A percentile compares a stretch with the other conserved stretches of the same genome.
These are phyloP conservation scores for Zopfochytrium polystomum DNA, from an alignment of 371 early-diverging fungal species.

Conservation along the genomic window DNA sequence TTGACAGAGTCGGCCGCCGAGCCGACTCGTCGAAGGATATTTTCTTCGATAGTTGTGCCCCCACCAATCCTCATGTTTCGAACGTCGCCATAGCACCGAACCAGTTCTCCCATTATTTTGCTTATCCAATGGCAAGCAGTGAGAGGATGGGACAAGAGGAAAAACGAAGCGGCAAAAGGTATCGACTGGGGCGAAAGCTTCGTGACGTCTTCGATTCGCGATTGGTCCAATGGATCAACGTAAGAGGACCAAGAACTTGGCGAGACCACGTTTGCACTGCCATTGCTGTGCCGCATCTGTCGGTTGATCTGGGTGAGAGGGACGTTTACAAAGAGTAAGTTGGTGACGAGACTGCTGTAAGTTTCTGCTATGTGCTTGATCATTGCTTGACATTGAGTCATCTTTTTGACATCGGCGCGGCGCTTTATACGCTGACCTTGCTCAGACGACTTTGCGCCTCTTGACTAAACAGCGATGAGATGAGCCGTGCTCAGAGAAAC, in stretches of 20 bases:
- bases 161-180: constrained; percentile 2
- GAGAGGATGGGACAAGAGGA: constrained; percentile 34
- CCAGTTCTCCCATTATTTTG: constrained; percentile 34
- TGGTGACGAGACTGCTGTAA: constrained; percentile 57
- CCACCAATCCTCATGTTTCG: constrained; percentile 29
- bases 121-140: constrained; percentile 35
- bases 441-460: constrained; percentile 1
- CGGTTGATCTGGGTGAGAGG: too few species aligned
- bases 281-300: too few species aligned
- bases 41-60: constrained; percentile 27
- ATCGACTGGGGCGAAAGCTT: background rate
- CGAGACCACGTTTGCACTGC: background rate
- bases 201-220: background rate
- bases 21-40: constrained; percentile 18
- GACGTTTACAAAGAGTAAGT: too few species aligned
- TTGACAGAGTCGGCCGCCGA: constrained; percentile 21
- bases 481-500: background rate
- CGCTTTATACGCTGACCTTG: constrained; percentile 13
- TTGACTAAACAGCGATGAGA: constrained; percentile 2
- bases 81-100: constrained; percentile 27
- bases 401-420: constrained; percentile 63
- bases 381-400: constrained; percentile 74
- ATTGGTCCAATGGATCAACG: background rate
- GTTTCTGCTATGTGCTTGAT: constrained; percentile 68
- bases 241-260: background rate